Conservation (phyloP, 805 yeast genomes). For the Candida adriatica region DNA sequence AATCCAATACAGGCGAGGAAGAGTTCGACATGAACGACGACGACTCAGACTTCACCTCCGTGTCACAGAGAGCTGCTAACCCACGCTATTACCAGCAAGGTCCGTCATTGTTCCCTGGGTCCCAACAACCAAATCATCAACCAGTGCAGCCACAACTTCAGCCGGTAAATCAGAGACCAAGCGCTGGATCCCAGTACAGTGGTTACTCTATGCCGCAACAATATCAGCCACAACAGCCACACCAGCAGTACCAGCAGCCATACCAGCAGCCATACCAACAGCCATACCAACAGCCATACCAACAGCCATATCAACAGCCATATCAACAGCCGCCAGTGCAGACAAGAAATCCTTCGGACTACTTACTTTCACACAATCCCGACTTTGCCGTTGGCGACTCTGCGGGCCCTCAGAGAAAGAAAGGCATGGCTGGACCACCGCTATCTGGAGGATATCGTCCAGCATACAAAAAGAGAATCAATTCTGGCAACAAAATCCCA, state of each 20-base stretch:
- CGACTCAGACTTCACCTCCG: conserved; percentile 67
- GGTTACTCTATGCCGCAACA: background rate
- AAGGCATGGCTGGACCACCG: conserved; percentile 1
- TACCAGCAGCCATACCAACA: background rate
- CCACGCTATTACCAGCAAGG: conserved; percentile 38
- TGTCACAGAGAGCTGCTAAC: conserved; percentile 69
- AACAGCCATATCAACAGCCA: conserved; percentile 4
- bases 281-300: conserved; percentile 1
- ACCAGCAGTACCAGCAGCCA: background rate
- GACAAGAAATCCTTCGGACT: conserved; percentile 29
- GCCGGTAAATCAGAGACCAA: too few relatives aligned
- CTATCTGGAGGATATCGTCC: conserved; percentile 26
- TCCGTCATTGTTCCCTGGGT: conserved; percentile 18
- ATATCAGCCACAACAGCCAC: conserved; percentile 1
- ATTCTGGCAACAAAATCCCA: conserved; percentile 28
- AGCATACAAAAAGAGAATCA: conserved; percentile 31
- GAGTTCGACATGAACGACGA: conserved; percentile 20
- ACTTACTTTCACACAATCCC: conserved; percentile 41
- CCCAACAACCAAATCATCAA: background rate
- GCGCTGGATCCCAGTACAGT: too few relatives aligned
- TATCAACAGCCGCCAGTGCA: conserved; percentile 6
- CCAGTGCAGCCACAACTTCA: conserved; percentile 1
- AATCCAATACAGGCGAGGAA: conserved; percentile 1
- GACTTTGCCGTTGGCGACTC: conserved; percentile 32
- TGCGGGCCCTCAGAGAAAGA: conserved; percentile 10